These are phyloP conservation scores for Chaetomium cochliodes DNA, from an alignment of 495 filamentous ascomycete genomes.

Conservation along the genomic window DNA sequence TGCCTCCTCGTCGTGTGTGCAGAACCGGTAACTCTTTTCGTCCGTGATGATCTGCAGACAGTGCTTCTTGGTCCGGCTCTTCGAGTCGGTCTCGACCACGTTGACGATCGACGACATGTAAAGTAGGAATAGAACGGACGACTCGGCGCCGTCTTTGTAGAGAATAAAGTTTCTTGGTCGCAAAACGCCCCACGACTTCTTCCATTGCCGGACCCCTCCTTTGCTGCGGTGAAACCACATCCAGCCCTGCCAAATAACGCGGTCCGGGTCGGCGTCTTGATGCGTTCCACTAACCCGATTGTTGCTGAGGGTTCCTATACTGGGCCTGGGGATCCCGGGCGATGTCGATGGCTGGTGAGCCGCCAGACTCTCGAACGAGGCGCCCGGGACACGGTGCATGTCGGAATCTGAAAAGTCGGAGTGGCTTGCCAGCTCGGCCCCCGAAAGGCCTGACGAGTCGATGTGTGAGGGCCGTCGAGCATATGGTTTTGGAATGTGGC, in stretches of 20 bases:
- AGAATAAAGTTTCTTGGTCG: slow-evolving; percentile 81
- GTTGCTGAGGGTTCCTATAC: slow-evolving; percentile 48
- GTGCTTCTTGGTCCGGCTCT: slow-evolving; percentile 76
- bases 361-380: slow-evolving; percentile 47
- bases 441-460: slow-evolving; percentile 71
- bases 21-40: slow-evolving; percentile 88
- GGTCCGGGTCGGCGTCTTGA: slow-evolving; percentile 56
- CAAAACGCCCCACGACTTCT: slow-evolving; percentile 89
- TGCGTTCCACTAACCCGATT: slow-evolving; percentile 58
- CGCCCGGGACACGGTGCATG: slow-evolving; percentile 39
- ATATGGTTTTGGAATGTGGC: slow-evolving; percentile 34
- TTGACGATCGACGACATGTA: slow-evolving; percentile 79
- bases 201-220: slow-evolving; percentile 89
- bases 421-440: slow-evolving; percentile 80
- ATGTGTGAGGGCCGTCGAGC: slow-evolving; percentile 53
- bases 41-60: slow-evolving; percentile 95
- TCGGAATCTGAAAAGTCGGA: slow-evolving; percentile 86
- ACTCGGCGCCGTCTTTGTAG: slow-evolving; percentile 92
- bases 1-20: slow-evolving; percentile 75
- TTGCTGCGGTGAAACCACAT: slow-evolving; percentile 82
- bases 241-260: slow-evolving; percentile 89
- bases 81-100: slow-evolving; percentile 86
- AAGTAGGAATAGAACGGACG: slow-evolving; percentile 79
- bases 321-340: slow-evolving; percentile 25
- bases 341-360: slow-evolving; percentile 38